phyloP scores from a whole-genome alignment of 345 rosid genomes.

The Boechera divaricarpa region DNA sequence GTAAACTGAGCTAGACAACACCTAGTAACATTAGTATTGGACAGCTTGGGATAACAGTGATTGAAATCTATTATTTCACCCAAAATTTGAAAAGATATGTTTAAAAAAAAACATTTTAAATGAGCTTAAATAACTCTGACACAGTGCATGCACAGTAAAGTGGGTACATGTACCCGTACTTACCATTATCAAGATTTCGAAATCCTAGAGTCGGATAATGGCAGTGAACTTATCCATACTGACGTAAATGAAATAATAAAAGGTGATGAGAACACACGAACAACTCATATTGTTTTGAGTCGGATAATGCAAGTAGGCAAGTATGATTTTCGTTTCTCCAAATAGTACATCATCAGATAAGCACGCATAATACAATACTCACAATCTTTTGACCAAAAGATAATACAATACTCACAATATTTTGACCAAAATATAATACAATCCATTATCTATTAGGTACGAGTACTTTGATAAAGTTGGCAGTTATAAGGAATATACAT shows the following conservation, averaged over 20 bases:
- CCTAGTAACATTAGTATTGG: background rate
- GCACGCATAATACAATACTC: background rate
- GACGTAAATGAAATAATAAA: background rate
- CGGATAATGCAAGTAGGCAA: background rate
- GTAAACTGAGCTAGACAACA: background rate
- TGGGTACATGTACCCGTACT: background rate
- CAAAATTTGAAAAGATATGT: background rate
- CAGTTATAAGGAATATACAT: background rate
- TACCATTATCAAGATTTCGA: background rate
- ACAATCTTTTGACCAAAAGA: background rate
- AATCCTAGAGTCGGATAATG: background rate
- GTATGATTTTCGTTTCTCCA: constrained; percentile 5
- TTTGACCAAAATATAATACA: background rate
- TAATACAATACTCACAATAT: too few species aligned
- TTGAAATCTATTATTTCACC: background rate
- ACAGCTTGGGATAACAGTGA: background rate
- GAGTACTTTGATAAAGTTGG: background rate
- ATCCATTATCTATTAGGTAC: background rate
- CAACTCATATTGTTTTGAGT: background rate
- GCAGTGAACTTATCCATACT: background rate
- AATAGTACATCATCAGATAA: background rate
- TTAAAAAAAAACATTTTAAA: background rate
- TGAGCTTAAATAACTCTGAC: background rate
- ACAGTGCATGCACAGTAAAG: background rate
- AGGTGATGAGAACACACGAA: background rate